These are phyloP conservation scores for Didymella segeticola DNA, from an alignment of 2,329 filamentous ascomycete genomes.

Conservation along the genomic window DNA sequence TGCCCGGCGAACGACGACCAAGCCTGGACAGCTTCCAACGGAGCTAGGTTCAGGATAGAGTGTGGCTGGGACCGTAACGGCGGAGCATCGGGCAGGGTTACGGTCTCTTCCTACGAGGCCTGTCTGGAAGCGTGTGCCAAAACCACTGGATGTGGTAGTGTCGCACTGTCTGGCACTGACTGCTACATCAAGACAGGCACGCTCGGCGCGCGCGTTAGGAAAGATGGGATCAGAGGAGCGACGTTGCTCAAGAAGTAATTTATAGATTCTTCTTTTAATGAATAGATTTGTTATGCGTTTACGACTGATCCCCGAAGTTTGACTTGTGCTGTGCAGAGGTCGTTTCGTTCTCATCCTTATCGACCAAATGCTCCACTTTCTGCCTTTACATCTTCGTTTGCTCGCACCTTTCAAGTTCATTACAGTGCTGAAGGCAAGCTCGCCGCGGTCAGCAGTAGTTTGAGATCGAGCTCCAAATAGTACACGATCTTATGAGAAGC, in stretches of 20 bases:
- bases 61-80: conserved; percentile 13
- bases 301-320: no score
- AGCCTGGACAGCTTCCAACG: conserved; percentile 1
- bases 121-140: conserved; percentile 6
- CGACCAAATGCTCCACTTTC: no score
- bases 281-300: background rate
- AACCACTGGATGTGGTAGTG: conserved; percentile 7
- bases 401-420: no score
- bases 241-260: background rate
- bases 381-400: no score
- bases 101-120: background rate
- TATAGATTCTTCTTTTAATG: background rate
- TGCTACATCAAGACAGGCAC: conserved; percentile 14
- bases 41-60: conserved; percentile 5
- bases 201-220: conserved; percentile 2
- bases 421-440: no score
- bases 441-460: no score
- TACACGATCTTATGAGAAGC: no score
- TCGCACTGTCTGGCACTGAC: conserved; percentile 1
- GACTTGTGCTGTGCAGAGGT: no score
- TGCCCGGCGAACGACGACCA: conserved; percentile 2
- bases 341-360: no score
- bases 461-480: no score
- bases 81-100: background rate
- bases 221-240: conserved; percentile 2